A percentile compares a stretch with the other conserved stretches of the same genome.
Evolutionary conservation across 805 yeast genomes (phyloP).

Genomic region (Yarrowia porcina): DNA sequence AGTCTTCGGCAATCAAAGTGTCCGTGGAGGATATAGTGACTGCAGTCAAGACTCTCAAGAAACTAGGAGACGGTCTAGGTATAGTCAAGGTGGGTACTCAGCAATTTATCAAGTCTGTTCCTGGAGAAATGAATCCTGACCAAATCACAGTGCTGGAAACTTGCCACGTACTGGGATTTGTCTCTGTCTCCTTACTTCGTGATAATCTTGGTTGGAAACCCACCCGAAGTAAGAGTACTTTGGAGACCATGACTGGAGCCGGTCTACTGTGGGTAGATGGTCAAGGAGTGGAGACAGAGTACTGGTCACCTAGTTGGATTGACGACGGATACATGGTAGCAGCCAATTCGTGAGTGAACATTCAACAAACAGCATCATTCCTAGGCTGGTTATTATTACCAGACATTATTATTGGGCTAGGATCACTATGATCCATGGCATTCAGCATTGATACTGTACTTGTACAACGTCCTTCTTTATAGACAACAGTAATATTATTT

Average conservation of each 20-base stretch:
- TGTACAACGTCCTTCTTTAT: no score
- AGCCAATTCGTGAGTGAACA: conserved; percentile 29
- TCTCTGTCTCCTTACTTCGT: conserved; percentile 56
- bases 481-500: conserved; percentile 20
- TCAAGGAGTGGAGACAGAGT: conserved; percentile 38
- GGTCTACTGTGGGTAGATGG: conserved; percentile 86
- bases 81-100: conserved; percentile 56
- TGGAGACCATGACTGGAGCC: conserved; percentile 74
- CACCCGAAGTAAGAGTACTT: conserved; percentile 55
- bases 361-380: not conserved
- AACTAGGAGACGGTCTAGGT: conserved; percentile 70
- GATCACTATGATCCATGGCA: no score
- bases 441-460: no score
- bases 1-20: conserved; percentile 35
- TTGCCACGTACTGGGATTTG: conserved; percentile 74
- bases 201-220: conserved; percentile 78
- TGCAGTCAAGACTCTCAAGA: conserved; percentile 51
- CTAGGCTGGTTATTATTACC: conserved; percentile 7
- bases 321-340: conserved; percentile 36
- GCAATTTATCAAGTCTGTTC: conserved; percentile 59
- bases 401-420: not conserved
- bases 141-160: conserved; percentile 69
- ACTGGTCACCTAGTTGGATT: conserved; percentile 41
- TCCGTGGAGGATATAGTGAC: conserved; percentile 53
- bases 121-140: conserved; percentile 62